These are phyloP conservation scores for Lactarius tabidus DNA, from an alignment of 768 basidiomycete species.

Conservation along the genomic window DNA sequence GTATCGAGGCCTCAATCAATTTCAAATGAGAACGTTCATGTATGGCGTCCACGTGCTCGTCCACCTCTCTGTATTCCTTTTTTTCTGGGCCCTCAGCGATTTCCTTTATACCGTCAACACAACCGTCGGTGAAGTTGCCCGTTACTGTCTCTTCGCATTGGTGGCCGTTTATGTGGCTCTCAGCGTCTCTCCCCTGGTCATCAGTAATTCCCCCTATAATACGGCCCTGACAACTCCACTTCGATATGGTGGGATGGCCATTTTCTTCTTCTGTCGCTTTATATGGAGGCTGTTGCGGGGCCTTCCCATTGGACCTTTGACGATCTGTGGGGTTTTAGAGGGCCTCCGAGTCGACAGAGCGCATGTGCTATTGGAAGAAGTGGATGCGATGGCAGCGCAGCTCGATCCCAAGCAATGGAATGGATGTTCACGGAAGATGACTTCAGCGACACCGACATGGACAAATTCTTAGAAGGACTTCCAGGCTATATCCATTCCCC, in stretches of 20 bases:
- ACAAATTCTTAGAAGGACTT: conserved; percentile 11
- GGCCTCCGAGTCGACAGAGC: too few relatives aligned
- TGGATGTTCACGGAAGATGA: conserved; percentile 14
- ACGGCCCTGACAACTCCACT: conserved; percentile 16
- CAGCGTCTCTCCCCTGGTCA: conserved; percentile 14
- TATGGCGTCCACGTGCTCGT: conserved; percentile 5
- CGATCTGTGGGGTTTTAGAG: too few relatives aligned
- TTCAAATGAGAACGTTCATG: conserved; percentile 8
- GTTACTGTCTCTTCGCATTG: background rate
- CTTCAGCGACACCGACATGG: conserved; percentile 15
- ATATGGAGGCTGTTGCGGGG: background rate
- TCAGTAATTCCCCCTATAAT: conserved; percentile 11
- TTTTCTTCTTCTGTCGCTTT: background rate
- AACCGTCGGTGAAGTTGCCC: background rate
- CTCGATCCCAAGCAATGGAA: conserved; percentile 7
- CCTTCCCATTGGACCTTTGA: too few relatives aligned
- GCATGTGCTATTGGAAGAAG: too few relatives aligned
- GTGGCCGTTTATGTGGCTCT: background rate
- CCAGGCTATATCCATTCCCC: conserved; percentile 10
- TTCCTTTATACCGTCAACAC: conserved; percentile 1
- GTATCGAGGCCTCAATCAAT: conserved; percentile 5
- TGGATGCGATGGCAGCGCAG: background rate
- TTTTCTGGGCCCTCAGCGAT: conserved; percentile 15
- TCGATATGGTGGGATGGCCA: background rate
- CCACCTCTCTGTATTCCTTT: conserved; percentile 17